Evolutionary conservation across 192 early-diverging fungal species (phyloP).

Genomic region (Backusella parvicylindrica): DNA sequence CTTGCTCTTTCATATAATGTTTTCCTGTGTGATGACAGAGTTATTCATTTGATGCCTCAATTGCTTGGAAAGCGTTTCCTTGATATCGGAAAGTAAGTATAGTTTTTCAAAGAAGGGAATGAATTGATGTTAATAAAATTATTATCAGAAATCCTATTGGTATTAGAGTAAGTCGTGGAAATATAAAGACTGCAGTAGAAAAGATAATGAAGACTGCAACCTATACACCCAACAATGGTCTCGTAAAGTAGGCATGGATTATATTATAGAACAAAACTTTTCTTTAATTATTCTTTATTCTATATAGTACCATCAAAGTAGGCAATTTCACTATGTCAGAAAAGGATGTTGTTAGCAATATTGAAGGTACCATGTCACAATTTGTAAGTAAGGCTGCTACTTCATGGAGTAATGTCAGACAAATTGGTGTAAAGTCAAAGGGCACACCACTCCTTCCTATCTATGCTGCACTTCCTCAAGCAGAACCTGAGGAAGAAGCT

Average conservation of each 20-base stretch:
- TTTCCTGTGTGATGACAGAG: slow-evolving; percentile 85
- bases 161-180: slow-evolving; percentile 44
- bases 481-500: background rate
- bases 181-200: slow-evolving; percentile 58
- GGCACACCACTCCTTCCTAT: slow-evolving; percentile 78
- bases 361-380: slow-evolving; percentile 53
- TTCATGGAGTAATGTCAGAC: slow-evolving; percentile 83
- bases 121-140: slow-evolving; percentile 16
- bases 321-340: slow-evolving; percentile 59
- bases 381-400: slow-evolving; percentile 62
- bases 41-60: slow-evolving; percentile 74
- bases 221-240: background rate
- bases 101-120: slow-evolving; percentile 14
- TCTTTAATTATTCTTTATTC: background rate
- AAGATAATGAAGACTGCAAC: slow-evolving; percentile 59
- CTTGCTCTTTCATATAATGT: slow-evolving; percentile 74
- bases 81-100: slow-evolving; percentile 72
- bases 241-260: background rate
- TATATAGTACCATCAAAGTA: slow-evolving; percentile 63
- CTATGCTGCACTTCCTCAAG: slow-evolving; percentile 59
- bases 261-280: background rate
- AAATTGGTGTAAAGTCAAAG: slow-evolving; percentile 76
- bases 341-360: slow-evolving; percentile 71
- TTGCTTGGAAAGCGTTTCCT: slow-evolving; percentile 85
- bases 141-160: slow-evolving; percentile 21